Base-by-base conservation (phyloP, 2,329 filamentous ascomycete species). In the Fusarium hainanense region DNA sequence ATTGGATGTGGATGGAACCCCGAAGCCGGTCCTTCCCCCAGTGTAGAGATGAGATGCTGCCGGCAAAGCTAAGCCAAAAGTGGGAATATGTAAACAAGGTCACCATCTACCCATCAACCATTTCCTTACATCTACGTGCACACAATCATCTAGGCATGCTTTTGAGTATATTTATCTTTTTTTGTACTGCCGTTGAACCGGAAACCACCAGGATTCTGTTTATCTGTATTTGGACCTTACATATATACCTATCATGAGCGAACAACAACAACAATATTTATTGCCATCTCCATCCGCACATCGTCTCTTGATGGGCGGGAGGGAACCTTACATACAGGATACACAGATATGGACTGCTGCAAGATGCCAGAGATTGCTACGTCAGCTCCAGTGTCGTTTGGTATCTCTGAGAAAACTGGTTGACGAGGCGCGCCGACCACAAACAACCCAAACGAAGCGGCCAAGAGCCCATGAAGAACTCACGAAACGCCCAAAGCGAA, bases 271-370 rank as follows among this genome's bases (percentile, higher is more conserved):
- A 25, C 40, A 21, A 41, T 18, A 51, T 49, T 18, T 34, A 27
- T 52, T 51, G 16, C 46, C 63, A 25, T 62, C 60, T 11, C 59
- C 61, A 21, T 66, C 71, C 54, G 70, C 66, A 42, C 71, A 75
- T 49, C 52, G 55, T 23, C 54, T 69, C 11, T 40, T 54, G 14
- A 47, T 32, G n/a, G 37, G 51, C 12, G 43, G 25, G 28, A 27
- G 27, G 6, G 66, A 59, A 32, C 42, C 43, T 20, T 46, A 48
- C 47, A 58, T 57, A 41, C 57, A 70, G 44, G 63, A 72, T 32
- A n/a, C 60, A 14, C 79, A 79, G 46, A 77, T 77, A 14, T 86
- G 84, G 84, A 85, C 83, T 7, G 82, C 84, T 7, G 79, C 82
- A 51, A 77, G 83, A 58, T 86, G 84, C 46, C 80, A 83, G 49